Percentiles rank a stretch among this genome's conserved stretches.
phyloP scores from a whole-genome alignment of 305 asterid genomes.

The Stenogyne calaminthoides region DNA sequence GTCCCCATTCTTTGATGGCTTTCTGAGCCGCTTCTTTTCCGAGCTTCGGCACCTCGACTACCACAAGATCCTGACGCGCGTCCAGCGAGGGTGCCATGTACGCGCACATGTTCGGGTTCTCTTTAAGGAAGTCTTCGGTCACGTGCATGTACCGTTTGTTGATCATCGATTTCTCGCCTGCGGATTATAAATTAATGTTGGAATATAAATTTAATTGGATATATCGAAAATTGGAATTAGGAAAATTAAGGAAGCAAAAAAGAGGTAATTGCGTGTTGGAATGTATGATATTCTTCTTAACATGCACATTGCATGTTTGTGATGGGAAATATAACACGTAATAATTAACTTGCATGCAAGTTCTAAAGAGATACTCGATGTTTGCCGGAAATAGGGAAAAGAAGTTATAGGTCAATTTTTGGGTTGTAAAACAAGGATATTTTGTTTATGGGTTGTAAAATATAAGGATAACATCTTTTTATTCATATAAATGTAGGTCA shows the following conservation, averaged over 20 bases:
- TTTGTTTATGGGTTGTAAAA: too few relatives aligned
- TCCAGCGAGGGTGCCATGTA: constrained; percentile 67
- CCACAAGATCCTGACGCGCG: constrained; percentile 65
- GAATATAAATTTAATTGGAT: too few relatives aligned
- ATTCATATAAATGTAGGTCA: too few relatives aligned
- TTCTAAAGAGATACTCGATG: not conserved
- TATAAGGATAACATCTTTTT: too few relatives aligned
- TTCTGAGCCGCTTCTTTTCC: constrained; percentile 77
- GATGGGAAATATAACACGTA: not conserved
- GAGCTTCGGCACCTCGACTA: constrained; percentile 68
- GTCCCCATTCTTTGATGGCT: constrained; percentile 77
- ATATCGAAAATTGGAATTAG: too few relatives aligned
- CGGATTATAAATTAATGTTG: too few relatives aligned
- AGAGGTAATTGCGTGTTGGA: not conserved
- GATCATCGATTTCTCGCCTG: constrained; percentile 69
- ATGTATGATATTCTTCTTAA: not conserved
- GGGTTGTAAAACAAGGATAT: too few relatives aligned
- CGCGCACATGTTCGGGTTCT: constrained; percentile 54
- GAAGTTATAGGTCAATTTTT: too few relatives aligned
- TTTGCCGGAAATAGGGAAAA: too few relatives aligned
- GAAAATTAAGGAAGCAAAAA: not conserved
- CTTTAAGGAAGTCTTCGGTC: constrained; percentile 56
- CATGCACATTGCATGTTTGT: not conserved
- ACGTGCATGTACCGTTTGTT: constrained; percentile 62
- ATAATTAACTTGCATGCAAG: not conserved